phyloP scores from a whole-genome alignment of 2,329 filamentous ascomycete species.

The Ceratocystis colombiana region DNA sequence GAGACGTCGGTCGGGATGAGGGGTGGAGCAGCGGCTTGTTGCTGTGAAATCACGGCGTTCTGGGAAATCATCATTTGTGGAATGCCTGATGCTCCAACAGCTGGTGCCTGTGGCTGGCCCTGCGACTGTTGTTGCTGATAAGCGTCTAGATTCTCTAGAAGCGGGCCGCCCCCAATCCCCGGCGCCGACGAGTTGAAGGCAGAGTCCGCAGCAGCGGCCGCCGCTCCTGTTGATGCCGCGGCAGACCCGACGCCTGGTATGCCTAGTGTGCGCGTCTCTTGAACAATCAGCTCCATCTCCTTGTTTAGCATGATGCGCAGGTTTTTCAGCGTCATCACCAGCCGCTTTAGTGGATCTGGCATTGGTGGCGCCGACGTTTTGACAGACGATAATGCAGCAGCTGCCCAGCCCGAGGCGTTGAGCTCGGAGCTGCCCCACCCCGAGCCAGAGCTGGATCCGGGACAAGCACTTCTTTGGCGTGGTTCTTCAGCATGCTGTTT shows the following conservation, averaged over 20 bases:
- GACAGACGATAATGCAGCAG: background rate
- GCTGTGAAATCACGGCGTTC: background rate
- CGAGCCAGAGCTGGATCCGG: no score
- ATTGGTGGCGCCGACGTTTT: background rate
- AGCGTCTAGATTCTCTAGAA: slow-evolving; percentile 4
- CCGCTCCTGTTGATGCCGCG: background rate
- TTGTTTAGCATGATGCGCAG: slow-evolving; percentile 22
- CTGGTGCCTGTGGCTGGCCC: slow-evolving; percentile 20
- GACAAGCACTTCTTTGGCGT: no score
- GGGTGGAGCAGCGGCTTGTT: background rate
- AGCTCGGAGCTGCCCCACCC: background rate
- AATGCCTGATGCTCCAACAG: slow-evolving; percentile 12
- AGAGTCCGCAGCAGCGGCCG: background rate
- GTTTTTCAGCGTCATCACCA: slow-evolving; percentile 23
- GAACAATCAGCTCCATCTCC: slow-evolving; percentile 23
- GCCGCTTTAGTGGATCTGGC: slow-evolving; percentile 26
- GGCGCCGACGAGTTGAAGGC: background rate
- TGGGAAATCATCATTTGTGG: background rate
- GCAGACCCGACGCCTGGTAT: background rate
- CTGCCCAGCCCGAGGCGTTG: background rate
- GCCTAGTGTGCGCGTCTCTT: background rate
- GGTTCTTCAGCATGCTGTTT: background rate
- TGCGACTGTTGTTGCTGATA: slow-evolving; percentile 9
- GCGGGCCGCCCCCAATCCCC: background rate
- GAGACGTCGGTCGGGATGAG: slow-evolving; percentile 10